Evolutionary conservation across 768 basidiomycete genomes (phyloP), one percentile per base, ranked within the genome.

Genomic region (Rhizopogon vinicolor): DNA sequence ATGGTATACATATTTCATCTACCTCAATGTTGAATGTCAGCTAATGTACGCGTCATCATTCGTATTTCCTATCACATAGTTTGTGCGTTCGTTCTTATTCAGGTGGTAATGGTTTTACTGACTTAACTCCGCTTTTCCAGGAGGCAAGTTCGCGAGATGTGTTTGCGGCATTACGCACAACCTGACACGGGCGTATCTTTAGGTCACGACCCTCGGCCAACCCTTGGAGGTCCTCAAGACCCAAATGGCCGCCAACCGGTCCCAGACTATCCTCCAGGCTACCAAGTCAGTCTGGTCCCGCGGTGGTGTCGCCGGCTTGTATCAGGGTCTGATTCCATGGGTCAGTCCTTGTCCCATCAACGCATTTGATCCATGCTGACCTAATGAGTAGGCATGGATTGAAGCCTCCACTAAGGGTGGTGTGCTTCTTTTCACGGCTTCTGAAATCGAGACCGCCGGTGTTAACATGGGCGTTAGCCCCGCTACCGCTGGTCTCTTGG

Each of bases 271-370:
- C 93, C 62, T 78, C 57, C 84, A 92, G 68, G 95, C 97, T 16
- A 78, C 89, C 62, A 78, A 81, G 60, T 84, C 86, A 5, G 92
- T 98, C 56, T 96, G 93, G 93, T 79, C 84, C 63, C 87, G 97
- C 58, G 97, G 97, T 62, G 93, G 97, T 59, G 74, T 87, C 54
- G 69, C 74, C 44, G 97, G 97, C 25, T 93, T 96, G 77, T 99
- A 91, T 75, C 97, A 99, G 73, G 97, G 97, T 61, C 84, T 99
- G 58, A 98, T 98, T 68, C 97, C 97, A 66, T 99, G 97, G 96
- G 94, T 93, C 64, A 58, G 86, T 64, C 55, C 44, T 41, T 44
- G 51, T 35, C 41, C 46, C 48, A 18, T 19, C 35, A 22, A 46
- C 1, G 14, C 7, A 4, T 50, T 18, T 6, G 4, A 14, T 18